Base-by-base conservation (phyloP, 129 eudicot genomes). In the Centella asiatica region DNA sequence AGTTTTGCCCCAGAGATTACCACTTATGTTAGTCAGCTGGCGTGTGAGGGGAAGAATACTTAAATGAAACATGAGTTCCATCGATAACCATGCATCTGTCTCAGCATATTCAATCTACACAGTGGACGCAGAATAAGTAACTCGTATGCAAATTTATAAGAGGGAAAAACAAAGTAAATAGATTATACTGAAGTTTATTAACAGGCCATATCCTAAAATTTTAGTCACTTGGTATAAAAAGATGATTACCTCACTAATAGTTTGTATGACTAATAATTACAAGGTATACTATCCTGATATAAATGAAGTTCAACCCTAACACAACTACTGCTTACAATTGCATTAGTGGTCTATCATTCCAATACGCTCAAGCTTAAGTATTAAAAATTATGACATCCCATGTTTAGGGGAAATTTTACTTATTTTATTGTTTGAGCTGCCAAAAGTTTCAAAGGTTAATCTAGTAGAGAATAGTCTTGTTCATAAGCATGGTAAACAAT, bases 1-100 rank as follows among this genome's bases (percentile, higher is more conserved):
- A 56, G 99, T 93, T 79, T 85, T 93, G 0, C 95, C 96, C 99
- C 99, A 93, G 17, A 88, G 86, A 72, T 93, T 93, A 65, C 99
- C 99, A 80, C 99, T 93, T 25, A 93, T 85, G 62, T 85, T 93
- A 23, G 99, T 93, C 63, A 93, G 85, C 70, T 87, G 99, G 49
- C 99, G 99, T 33, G 99, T 93, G 31, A 93, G 89, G 48, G 99
- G 99, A 68, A 93, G 95, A 73, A 87, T 79, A 74, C 95, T 87
- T 74, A 93, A 78, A 74, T 88, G 96, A 34, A 93, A 93, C 99
- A 93, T 87, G 61, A 93, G 95, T 76, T 87, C 99, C 95, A 93
- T 76, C 17, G 99, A 88, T 73, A 93, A 64, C 99, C 99, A 88
- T 51, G 99, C 99, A 85, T 93, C 99, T 56, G 96, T 87, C 77